Evolutionary conservation across 2,329 filamentous ascomycete genomes (phyloP).

Genomic region (Penicillium sp.): DNA sequence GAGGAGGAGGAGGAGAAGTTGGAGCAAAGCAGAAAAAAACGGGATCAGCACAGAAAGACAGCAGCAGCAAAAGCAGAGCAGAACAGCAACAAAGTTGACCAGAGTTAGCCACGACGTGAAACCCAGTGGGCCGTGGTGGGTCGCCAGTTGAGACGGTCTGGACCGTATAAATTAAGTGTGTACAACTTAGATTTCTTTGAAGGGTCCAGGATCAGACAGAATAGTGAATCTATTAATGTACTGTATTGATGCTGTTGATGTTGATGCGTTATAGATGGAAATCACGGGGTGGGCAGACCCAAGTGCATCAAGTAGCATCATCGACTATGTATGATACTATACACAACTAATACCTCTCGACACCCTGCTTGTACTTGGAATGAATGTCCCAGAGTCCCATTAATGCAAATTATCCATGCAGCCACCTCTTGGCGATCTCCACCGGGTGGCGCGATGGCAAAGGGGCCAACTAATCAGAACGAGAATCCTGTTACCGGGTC

Average conservation of each 20-base stretch:
- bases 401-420: constrained; percentile 4
- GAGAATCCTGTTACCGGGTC: neutral
- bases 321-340: no score
- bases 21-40: neutral
- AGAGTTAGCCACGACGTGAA: constrained; percentile 5
- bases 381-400: no score
- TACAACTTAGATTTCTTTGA: neutral
- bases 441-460: constrained; percentile 16
- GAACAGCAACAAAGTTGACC: neutral
- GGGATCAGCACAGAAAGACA: no score
- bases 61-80: no score
- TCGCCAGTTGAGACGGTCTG: constrained; percentile 2
- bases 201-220: no score
- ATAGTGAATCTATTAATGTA: no score
- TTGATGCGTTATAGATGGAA: no score
- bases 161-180: neutral
- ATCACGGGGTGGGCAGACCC: no score
- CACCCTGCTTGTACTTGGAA: no score
- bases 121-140: constrained; percentile 19
- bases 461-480: neutral
- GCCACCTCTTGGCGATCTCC: constrained; percentile 8
- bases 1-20: neutral
- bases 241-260: no score
- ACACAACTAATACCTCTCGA: no score
- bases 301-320: no score